Evolutionary conservation across 2,329 filamentous ascomycete species (phyloP).

Genomic region (Colletotrichum falcatum): DNA sequence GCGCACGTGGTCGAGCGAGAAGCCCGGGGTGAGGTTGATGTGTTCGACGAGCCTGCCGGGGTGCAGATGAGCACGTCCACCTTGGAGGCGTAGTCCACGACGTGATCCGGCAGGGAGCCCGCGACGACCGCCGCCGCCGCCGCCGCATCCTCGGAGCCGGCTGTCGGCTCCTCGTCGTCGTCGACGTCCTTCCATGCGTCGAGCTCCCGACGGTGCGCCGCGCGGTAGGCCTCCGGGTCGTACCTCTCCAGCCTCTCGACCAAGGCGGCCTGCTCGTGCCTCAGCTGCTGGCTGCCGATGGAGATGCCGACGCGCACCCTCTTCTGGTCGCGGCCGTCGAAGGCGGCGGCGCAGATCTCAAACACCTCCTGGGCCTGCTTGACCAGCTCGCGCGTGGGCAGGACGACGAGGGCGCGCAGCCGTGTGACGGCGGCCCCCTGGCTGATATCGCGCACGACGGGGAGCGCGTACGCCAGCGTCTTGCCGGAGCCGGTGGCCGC

Average conservation of each 20-base stretch:
- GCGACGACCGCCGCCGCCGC: no score
- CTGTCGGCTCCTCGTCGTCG: slow-evolving; percentile 55
- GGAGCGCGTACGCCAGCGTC: slow-evolving; percentile 90
- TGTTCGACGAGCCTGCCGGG: slow-evolving; percentile 91
- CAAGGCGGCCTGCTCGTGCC: slow-evolving; percentile 67
- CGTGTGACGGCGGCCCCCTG: slow-evolving; percentile 71
- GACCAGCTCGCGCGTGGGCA: slow-evolving; percentile 92
- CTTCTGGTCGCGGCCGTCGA: slow-evolving; percentile 67
- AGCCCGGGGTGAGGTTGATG: slow-evolving; percentile 84
- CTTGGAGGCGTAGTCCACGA: slow-evolving; percentile 75
- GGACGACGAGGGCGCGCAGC: slow-evolving; percentile 83
- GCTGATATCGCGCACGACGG: slow-evolving; percentile 82
- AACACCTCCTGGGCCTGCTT: slow-evolving; percentile 85
- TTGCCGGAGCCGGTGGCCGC: slow-evolving; percentile 97
- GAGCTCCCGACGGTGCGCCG: slow-evolving; percentile 54
- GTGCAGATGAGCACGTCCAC: slow-evolving; percentile 93
- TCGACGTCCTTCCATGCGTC: slow-evolving; percentile 59
- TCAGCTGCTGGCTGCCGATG: slow-evolving; percentile 82
- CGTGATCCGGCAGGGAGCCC: slow-evolving; percentile 67
- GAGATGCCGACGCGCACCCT: slow-evolving; percentile 84
- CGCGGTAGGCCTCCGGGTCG: slow-evolving; percentile 70
- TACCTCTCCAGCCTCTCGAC: slow-evolving; percentile 66
- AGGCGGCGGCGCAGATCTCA: slow-evolving; percentile 77
- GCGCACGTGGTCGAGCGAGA: slow-evolving; percentile 80
- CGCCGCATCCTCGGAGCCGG: slow-evolving; percentile 57